Base-by-base conservation (phyloP, 2,329 filamentous ascomycete species). In the Aureobasidium leucospermi region DNA sequence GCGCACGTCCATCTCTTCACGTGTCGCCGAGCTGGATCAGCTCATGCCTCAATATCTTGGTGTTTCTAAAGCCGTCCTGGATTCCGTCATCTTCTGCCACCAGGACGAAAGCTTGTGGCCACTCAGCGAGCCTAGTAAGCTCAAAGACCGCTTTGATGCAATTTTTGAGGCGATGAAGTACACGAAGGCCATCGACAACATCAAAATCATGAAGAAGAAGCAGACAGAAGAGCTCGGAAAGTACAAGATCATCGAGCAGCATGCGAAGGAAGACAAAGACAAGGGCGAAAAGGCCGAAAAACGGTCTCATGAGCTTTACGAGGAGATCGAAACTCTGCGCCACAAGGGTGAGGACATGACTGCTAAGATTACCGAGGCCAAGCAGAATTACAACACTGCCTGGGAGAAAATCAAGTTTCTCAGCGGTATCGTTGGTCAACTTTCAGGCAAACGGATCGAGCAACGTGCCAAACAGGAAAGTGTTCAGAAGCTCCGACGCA, bases 91-190 rank as follows among this genome's bases (percentile, higher is more conserved):
- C 66, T 99, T 99, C 75, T 99, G 94, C 71, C 94, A 99, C 70
- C 94, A 99, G 70, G 94, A 99, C 71, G 94, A 99, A 66, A 96
- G 93, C 29, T 75, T 97, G 31, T 99, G 94, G 94, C 94, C 94
- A 0, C 86, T 99, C 81, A 95, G 90, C 69, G 90, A 96, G 68
- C 90, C 94, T 0, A 78, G 83, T 0, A 84, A 84, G 0, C 78
- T 99, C 53, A 99, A 99, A 75, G 95, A 95, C 73, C 88, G 86
- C 56, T 99, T 99, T 62, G 94, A 99, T 69, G 90, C 96, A 70
- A 99, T 99, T 10, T 99, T 99, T 66, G 94, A 97, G 74, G 94
- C 94, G 1, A 80, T 90, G 74, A 96, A 96, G 71, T 99, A 97
- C 73, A 96, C 92, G 36, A 96, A 96, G 69, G 94, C 92, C 16